phyloP scores from a whole-genome alignment of 306 rosid species.

The peach (Prunus persica) region DNA sequence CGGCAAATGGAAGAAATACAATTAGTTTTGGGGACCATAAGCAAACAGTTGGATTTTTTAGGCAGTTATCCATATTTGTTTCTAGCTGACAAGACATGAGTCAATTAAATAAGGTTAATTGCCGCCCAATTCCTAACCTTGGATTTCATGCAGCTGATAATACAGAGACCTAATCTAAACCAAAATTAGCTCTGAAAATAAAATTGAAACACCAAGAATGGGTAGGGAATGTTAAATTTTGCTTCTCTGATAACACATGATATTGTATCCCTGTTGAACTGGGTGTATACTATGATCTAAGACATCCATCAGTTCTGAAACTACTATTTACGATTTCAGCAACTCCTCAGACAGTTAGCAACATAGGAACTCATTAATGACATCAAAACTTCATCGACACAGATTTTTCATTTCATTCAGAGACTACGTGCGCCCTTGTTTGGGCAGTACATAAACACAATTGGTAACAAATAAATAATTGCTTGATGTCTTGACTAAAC shows the following conservation, averaged over 20 bases:
- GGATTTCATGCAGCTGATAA: not conserved
- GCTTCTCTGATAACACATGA: too few species aligned
- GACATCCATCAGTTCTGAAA: not conserved
- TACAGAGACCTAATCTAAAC: too few species aligned
- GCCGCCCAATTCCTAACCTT: not conserved
- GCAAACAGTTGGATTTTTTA: conserved; percentile 29
- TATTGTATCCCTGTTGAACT: too few species aligned
- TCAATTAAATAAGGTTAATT: not conserved
- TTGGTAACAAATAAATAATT: conserved; percentile 23
- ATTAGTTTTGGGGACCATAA: conserved; percentile 45
- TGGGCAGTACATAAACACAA: conserved; percentile 21
- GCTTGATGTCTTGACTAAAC: conserved; percentile 44
- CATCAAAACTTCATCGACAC: not conserved
- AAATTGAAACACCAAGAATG: too few species aligned
- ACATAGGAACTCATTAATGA: not conserved
- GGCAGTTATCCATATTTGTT: not conserved
- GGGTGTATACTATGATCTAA: not conserved
- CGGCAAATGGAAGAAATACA: conserved; percentile 48
- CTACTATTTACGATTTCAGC: not conserved
- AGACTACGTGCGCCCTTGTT: conserved; percentile 27
- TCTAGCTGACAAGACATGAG: not conserved
- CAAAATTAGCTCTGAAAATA: too few species aligned
- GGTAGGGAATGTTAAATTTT: too few species aligned
- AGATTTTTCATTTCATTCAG: conserved; percentile 41
- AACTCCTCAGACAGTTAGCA: not conserved